Percentiles rank a stretch among this genome's conserved stretches.
These are phyloP conservation scores for Macrophomina tecta DNA, from an alignment of 2,329 filamentous ascomycete species.

Conservation along the genomic window DNA sequence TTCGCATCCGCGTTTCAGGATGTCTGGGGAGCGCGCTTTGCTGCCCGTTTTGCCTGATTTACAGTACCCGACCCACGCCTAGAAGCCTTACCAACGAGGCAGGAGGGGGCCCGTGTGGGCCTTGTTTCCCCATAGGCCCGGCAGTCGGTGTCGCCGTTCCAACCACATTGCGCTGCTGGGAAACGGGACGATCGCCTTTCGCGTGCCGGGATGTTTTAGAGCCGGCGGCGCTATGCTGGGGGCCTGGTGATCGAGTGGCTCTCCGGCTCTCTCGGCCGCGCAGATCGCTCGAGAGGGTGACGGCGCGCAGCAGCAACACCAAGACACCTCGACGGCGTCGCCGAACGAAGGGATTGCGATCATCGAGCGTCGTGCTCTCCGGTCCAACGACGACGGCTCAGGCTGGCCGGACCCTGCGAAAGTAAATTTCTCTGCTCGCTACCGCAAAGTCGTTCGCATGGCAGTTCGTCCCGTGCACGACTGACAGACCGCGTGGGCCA, in stretches of 20 bases:
- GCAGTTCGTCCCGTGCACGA: background rate
- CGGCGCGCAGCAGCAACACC: background rate
- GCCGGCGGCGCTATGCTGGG: background rate
- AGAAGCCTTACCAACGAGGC: background rate
- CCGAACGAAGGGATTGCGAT: constrained; percentile 1
- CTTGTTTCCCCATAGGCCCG: background rate
- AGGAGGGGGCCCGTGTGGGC: background rate
- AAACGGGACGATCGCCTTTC: background rate
- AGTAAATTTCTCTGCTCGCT: no score
- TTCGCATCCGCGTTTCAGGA: background rate
- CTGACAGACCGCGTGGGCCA: background rate
- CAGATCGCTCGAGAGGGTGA: background rate
- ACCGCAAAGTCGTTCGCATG: no score
- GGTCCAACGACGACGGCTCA: no score
- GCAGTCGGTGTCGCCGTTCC: background rate
- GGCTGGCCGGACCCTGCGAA: no score
- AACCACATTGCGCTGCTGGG: background rate
- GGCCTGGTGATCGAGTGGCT: background rate
- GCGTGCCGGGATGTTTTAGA: background rate
- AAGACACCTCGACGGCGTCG: background rate
- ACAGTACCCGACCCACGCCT: background rate
- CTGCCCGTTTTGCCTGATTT: background rate
- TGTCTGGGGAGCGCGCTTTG: background rate
- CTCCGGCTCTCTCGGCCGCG: background rate
- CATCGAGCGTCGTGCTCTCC: background rate